Base-by-base conservation (phyloP, 306 rosid genomes). In the Vigna hirtella region DNA sequence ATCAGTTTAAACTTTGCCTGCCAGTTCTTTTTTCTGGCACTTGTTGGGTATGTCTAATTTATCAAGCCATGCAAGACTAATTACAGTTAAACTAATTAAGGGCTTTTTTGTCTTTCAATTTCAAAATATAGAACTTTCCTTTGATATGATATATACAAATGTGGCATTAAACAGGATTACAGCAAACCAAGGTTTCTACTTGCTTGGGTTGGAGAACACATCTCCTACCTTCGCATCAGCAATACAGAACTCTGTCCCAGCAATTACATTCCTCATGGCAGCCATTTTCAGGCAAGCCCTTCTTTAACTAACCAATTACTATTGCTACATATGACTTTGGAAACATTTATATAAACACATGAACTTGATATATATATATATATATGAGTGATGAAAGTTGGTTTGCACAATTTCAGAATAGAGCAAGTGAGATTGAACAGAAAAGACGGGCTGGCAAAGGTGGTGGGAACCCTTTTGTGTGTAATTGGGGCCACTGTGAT, bases 191-290 rank as follows among this genome's bases (percentile, higher is more conserved):
- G 98, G 97, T 64, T 95, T 95, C 86, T 95, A 95, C 88, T 89
- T 95, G 90, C 90, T 95, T 84, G 98, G 98, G 4, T 86, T 95
- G 78, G 98, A 95, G 80, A 90, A 95, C 89, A 95, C 98, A 22
- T 79, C 98, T 1, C 98, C 98, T 2, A 95, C 98, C 77, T 95
- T 95, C 26, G 98, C 98, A 28, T 95, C 98, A 28, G 95, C 97
- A 16, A 95, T 95, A 69, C 98, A 95, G 73, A 95, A 95, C 90
- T 95, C 98, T 5, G 98, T 95, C 10, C 98, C 98, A 0, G 98
- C 98, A 76, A 95, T 95, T 53, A 95, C 98, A 57, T 92, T 95
- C 71, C 98, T 95, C 47, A 95, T 95, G 98, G 98, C 98, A 53
- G 98, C 45, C 70, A 3, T 95, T 51, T 86, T 94, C 82, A 83